A percentile compares a stretch with the other conserved stretches of the same genome.
Evolutionary conservation across 1,139 yeast species (phyloP).

Genomic region (Candida glucosophila): DNA sequence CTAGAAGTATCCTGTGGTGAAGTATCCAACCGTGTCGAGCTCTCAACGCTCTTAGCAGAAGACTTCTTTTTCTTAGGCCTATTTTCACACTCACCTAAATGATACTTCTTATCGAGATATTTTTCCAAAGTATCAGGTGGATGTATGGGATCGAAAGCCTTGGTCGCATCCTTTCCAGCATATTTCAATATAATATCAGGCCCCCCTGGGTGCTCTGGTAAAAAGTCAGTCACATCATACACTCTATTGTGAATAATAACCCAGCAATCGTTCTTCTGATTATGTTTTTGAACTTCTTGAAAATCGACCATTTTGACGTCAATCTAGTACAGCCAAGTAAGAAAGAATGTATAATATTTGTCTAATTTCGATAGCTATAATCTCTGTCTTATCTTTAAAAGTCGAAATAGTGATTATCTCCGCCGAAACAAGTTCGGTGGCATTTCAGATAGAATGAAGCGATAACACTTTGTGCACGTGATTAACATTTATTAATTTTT

Average conservation of each 20-base stretch:
- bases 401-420: too few relatives aligned
- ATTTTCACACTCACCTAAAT: constrained; percentile 23
- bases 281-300: constrained; percentile 28
- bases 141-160: constrained; percentile 67
- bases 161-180: constrained; percentile 55
- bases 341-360: too few relatives aligned
- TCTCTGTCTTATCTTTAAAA: too few relatives aligned
- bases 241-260: constrained; percentile 44
- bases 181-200: constrained; percentile 41
- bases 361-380: too few relatives aligned
- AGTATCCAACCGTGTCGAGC: constrained; percentile 1
- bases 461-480: too few relatives aligned
- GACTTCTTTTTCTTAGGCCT: constrained; percentile 1
- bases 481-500: too few relatives aligned
- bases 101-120: constrained; percentile 25
- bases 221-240: constrained; percentile 42
- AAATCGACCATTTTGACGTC: constrained; percentile 1
- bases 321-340: too few relatives aligned
- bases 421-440: too few relatives aligned
- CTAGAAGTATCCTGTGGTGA: constrained; percentile 4
- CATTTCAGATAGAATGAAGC: too few relatives aligned
- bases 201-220: constrained; percentile 50
- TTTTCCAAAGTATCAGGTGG: constrained; percentile 66
- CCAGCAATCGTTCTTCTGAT: constrained; percentile 42
- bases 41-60: background rate